phyloP scores from a whole-genome alignment of 139 green algal genomes.

The Tetraselmis striata region DNA sequence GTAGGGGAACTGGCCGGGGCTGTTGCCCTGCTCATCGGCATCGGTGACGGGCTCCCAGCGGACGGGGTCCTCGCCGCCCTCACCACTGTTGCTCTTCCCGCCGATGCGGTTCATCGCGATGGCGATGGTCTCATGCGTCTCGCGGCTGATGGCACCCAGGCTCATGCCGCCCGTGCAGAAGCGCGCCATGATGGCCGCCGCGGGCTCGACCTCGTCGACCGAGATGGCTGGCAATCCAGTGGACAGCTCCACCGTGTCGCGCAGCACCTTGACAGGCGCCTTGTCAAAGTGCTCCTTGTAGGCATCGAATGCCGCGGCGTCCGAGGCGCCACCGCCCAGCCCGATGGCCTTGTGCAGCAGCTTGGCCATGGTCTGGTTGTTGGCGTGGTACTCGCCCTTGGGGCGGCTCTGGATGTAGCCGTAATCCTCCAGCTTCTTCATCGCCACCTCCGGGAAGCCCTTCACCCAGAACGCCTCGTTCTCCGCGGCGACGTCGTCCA shows the following conservation, averaged over 20 bases:
- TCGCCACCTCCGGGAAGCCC: conserved; percentile 81
- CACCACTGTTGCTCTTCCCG: conserved; percentile 83
- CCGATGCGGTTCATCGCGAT: conserved; percentile 99
- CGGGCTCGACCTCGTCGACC: conserved; percentile 83
- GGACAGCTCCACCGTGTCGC: conserved; percentile 85
- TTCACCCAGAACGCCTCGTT: conserved; percentile 74
- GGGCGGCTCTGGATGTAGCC: conserved; percentile 88
- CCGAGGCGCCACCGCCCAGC: conserved; percentile 47
- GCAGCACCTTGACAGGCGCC: conserved; percentile 67
- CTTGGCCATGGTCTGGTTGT: conserved; percentile 99
- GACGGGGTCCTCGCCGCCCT: conserved; percentile 93
- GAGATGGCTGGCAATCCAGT: conserved; percentile 48
- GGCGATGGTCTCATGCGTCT: conserved; percentile 98
- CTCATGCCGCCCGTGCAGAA: conserved; percentile 99
- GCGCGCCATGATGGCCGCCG: conserved; percentile 79
- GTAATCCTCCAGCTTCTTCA: conserved; percentile 95
- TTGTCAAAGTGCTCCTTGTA: conserved; percentile 85
- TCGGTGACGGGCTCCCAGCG: conserved; percentile 67
- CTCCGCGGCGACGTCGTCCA: conserved; percentile 90
- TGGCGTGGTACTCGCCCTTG: conserved; percentile 93
- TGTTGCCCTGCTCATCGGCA: conserved; percentile 67
- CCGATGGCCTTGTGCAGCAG: conserved; percentile 98
- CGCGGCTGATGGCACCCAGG: conserved; percentile 90
- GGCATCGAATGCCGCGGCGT: conserved; percentile 61
- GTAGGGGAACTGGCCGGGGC: conserved; percentile 69